Evolutionary conservation across 805 yeast species (phyloP).

Genomic region (Nakazawaea peltata): DNA sequence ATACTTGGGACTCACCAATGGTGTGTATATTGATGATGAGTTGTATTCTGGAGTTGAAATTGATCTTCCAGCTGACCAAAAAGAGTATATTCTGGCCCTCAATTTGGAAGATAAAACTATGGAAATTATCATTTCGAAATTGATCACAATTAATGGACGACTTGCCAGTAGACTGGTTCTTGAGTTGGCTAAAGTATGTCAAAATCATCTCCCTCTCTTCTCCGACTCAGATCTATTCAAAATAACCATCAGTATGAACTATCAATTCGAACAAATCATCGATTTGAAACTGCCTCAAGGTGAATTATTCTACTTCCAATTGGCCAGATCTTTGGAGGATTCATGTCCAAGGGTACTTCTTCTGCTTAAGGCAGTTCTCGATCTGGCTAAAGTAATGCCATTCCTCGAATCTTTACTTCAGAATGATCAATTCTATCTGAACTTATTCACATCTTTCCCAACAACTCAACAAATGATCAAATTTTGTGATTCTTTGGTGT

Average conservation of each 20-base stretch:
- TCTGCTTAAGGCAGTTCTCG: background rate
- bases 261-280: background rate
- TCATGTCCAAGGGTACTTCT: constrained; percentile 3
- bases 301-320: constrained; percentile 2
- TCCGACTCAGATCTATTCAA: constrained; percentile 3
- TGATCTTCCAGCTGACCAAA: constrained; percentile 3
- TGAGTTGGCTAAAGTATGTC: background rate
- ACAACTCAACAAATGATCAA: background rate
- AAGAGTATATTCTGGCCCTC: background rate
- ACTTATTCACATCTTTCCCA: background rate
- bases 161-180: constrained; percentile 1
- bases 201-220: background rate
- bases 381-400: background rate
- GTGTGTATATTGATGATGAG: constrained; percentile 1
- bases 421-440: background rate
- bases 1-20: constrained; percentile 1
- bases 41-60: background rate
- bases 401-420: background rate
- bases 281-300: background rate
- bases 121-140: constrained; percentile 3
- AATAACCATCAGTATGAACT: constrained; percentile 1
- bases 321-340: constrained; percentile 7
- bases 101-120: background rate
- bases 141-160: background rate
- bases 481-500: constrained; percentile 4